Evolutionary conservation across 805 yeast species (phyloP), one percentile per base, ranked within the genome.

Genomic region (Yarrowia divulgata): DNA sequence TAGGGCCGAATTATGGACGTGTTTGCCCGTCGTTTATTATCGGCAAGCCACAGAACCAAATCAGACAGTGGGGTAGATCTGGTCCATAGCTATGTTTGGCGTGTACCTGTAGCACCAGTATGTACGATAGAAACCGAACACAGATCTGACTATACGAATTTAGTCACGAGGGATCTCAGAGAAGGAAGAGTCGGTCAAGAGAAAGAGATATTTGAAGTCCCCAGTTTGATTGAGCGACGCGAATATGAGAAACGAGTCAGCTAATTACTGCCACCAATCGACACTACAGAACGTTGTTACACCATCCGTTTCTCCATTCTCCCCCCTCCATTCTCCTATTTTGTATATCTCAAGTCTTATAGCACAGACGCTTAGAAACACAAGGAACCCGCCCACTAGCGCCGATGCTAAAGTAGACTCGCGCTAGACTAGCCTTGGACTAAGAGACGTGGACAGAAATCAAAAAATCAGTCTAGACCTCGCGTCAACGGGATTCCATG

Each of bases 371-470:
- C 58, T 54, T 54, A 19, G 60, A 8, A 54, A 54, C 60, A 54
- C 60, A 54, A 54, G 60, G 60, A 54, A 39, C 60, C 60, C 45
- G 60, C 45, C 60, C 58, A 54, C 58, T 54, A 54, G 58, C 8
- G 18, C 13, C 19, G n/a, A 8, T 1, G 18, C 45, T 54, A 54
- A 35, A 39, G 35, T 39, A 39, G 60, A 19, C 34, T 19, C 13
- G 18, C 60, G 5, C 43, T 10, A 39, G 42, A 7, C 43, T 35
- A 52, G 58, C 10, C 18, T 37, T 18, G 45, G 16, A 5, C 45
- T 4, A n/a, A 23, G 19, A 50, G 40, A 50, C 39, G 55, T 50
- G 34, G 42, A 54, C 43, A 54, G 18, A 19, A 54, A 13, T 8
- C 23, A 14, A 39, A 39, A 54, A 54, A 54, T 8, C 13, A 34